phyloP scores from a whole-genome alignment of 2,329 filamentous ascomycete species.

The Sporothrix pallida region DNA sequence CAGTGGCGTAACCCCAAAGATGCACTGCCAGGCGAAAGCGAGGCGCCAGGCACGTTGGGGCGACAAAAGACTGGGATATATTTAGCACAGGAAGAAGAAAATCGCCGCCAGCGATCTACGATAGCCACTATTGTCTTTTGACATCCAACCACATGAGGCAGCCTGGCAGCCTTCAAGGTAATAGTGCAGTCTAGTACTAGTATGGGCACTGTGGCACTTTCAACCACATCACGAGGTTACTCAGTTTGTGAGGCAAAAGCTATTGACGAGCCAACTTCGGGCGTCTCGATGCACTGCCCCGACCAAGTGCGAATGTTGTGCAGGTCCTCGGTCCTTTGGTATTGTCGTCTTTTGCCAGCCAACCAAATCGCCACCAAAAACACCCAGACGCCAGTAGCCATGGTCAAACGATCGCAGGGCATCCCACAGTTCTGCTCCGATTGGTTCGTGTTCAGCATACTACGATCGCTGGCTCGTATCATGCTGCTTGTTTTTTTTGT shows the following conservation, averaged over 20 bases:
- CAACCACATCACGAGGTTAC: conserved; percentile 2
- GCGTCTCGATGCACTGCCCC: neutral
- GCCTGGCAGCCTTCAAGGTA: neutral
- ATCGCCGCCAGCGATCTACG: conserved; percentile 14
- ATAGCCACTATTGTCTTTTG: neutral
- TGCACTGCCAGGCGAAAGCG: neutral
- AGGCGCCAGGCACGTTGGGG: conserved; percentile 4
- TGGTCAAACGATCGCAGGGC: neutral
- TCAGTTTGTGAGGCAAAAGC: neutral
- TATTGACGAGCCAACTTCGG: too few species aligned
- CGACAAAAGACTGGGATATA: conserved; percentile 12
- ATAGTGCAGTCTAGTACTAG: neutral
- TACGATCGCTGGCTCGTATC: conserved; percentile 22
- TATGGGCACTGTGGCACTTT: neutral
- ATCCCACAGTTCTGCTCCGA: neutral
- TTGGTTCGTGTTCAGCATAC: neutral
- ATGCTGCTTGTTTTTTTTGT: neutral
- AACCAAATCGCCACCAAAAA: neutral
- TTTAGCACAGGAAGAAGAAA: conserved; percentile 18
- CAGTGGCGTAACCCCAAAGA: conserved; percentile 3
- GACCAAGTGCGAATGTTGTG: neutral
- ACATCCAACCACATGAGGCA: neutral
- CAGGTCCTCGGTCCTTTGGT: neutral
- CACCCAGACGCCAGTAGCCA: too few species aligned
- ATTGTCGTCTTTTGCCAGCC: neutral